Base-by-base conservation (phyloP, 2,329 filamentous ascomycete species). In the Fusarium secorum region DNA sequence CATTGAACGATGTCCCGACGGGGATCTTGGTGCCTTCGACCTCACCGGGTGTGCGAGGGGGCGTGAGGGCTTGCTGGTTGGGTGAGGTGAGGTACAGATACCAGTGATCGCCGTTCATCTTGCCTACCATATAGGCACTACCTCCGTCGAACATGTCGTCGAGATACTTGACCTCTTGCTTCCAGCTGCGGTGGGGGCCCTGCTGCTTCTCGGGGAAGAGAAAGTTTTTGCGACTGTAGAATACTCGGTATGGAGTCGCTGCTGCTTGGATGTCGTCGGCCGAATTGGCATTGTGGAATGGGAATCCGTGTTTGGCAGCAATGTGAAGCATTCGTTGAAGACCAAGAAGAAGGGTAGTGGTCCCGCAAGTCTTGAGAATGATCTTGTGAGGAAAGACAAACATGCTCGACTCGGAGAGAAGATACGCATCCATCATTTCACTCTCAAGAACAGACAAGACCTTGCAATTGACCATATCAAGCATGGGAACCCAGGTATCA, bases 91-190 rank as follows among this genome's bases (percentile, higher is more conserved):
- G 91, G 84, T 99, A 99, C 60, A 99, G 85, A 80, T 98, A 98
- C 96, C 96, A 99, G 77, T 99, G 96, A 81, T 99, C 96, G 64
- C 96, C 95, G 76, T 99, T 99, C 95, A 98, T 98, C 84, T 98
- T 98, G 78, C 96, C 96, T 73, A 99, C 97, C 95, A 98, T 97
- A 82, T 99, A 99, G 54, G 96, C 96, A 81, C 95, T 98, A 60
- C 96, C 96, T 61, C 93, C 91, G 68, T 92, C 86, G 79, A 99
- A 98, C 81, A 95, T 93, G 79, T 93, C 91, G 83, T 99, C 96
- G 70, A 99, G 87, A 76, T 91, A 97, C 76, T 91, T 92, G 78
- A 98, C 95, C 81, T 99, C 96, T 79, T 98, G 92, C 75, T 94
- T 92, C 96, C 96, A 99, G 89, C 95, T 98, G 70, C 94, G 92